Evolutionary conservation across 495 filamentous ascomycete genomes (phyloP), one percentile per base, ranked within the genome.

Genomic region (Aspergillus bridgeri): DNA sequence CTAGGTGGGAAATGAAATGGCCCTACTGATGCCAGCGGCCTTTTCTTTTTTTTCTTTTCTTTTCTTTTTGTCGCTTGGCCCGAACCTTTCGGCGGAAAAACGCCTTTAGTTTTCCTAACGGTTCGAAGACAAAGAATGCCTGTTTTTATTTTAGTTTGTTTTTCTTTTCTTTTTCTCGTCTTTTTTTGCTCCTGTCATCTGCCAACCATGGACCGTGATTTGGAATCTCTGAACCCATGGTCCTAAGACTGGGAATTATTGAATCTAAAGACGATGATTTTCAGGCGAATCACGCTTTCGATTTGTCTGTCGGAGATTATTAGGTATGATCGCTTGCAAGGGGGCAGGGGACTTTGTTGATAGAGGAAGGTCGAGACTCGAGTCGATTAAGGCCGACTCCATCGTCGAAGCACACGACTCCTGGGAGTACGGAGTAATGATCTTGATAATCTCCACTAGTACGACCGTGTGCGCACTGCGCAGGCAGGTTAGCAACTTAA

Each of bases 51-150:
- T 5, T 9, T 29, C 11, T 29, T 29, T 13, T 15, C 11, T 38
- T 38, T 38, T 15, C 9, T 38, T 15, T 38, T 38, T 13, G 7
- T 38, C 33, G 51, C 42, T 57, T 42, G 13, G 42, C 58, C 48
- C 58, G 22, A 51, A 60, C 48, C 23, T n/a, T 51, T 51, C 48
- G 48, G 13, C 33, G 33, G 33, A 38, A 38, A 15, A 33, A 38
- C 33, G 33, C 11, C 33, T 38, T 38, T 9, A 38, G 33, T 15
- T 13, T n/a, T 38, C 33, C 33, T 13, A 38, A 38, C 33, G 33
- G 33, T 38, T 38, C 33, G 33, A 15, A 11, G 33, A 38, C 33
- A 38, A 38, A 38, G 33, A 38, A 38, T 38, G 33, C 3, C 11
- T 13, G 33, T 38, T 38, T 38, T 38, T 38, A 7, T 33, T 33